Evolutionary conservation across 2,329 filamentous ascomycete genomes (phyloP).

Genomic region (Monosporascus sp.): DNA sequence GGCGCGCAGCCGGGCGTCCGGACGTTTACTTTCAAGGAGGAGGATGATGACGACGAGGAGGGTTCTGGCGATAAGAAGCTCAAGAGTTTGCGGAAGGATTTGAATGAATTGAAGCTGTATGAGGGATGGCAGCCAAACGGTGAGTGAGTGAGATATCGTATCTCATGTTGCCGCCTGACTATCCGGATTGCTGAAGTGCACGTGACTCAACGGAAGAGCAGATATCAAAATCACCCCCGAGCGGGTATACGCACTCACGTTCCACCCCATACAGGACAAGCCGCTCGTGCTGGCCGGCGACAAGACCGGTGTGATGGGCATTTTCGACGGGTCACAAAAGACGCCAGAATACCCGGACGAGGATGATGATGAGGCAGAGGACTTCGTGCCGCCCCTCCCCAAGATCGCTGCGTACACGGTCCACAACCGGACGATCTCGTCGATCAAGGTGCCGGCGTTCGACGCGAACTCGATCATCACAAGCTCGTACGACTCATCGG

Average conservation of each 20-base stretch:
- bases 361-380: conserved; percentile 67
- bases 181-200: neutral
- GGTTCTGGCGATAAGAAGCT: conserved; percentile 74
- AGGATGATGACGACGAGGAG: conserved; percentile 56
- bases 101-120: conserved; percentile 75
- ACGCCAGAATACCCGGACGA: conserved; percentile 45
- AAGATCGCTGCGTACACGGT: conserved; percentile 86
- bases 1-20: conserved; percentile 75
- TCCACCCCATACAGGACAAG: conserved; percentile 84
- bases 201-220: conserved; percentile 27
- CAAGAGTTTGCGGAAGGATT: conserved; percentile 66
- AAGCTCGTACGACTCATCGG: conserved; percentile 87
- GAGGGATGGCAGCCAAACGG: conserved; percentile 78
- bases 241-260: conserved; percentile 77
- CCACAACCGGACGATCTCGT: conserved; percentile 81
- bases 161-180: neutral
- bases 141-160: conserved; percentile 32
- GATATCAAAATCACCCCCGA: conserved; percentile 91
- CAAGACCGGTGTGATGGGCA: conserved; percentile 83
- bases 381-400: conserved; percentile 62
- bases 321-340: conserved; percentile 82
- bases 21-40: conserved; percentile 88
- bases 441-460: conserved; percentile 70
- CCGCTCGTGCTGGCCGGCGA: conserved; percentile 89
- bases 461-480: conserved; percentile 75